Conservation (phyloP, 495 filamentous ascomycete species). For the Penicillium dipodomyicola region DNA sequence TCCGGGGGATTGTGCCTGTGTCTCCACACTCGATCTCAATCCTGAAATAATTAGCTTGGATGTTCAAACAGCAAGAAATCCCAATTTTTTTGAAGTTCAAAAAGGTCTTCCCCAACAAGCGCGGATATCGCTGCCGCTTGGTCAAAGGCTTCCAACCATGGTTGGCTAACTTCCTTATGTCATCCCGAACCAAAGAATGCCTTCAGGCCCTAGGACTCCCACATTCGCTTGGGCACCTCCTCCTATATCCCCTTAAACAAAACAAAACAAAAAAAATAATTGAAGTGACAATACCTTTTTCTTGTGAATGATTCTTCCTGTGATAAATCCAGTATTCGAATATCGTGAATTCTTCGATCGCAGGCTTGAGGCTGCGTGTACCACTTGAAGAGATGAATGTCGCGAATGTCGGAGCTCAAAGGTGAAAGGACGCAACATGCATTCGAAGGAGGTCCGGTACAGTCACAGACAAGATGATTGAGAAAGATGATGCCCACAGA, state of each 20-base stretch:
- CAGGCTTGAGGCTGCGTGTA: neutral
- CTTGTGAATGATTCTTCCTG: neutral
- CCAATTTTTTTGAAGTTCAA: no score
- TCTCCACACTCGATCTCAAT: conserved; percentile 6
- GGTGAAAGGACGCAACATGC: neutral
- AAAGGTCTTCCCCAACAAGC: neutral
- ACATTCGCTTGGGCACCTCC: neutral
- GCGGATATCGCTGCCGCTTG: conserved; percentile 3
- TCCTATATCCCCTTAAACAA: neutral
- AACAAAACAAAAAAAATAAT: neutral
- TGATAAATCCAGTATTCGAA: neutral
- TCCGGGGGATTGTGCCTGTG: neutral
- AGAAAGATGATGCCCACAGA: neutral
- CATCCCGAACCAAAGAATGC: conserved; percentile 17
- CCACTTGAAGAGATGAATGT: neutral
- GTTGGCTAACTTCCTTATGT: conserved; percentile 11
- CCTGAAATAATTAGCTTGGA: neutral
- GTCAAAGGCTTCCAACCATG: neutral
- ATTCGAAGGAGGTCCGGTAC: neutral
- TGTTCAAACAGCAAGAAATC: neutral
- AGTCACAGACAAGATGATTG: neutral
- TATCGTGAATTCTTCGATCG: neutral
- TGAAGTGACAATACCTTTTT: neutral
- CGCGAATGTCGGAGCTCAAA: neutral
- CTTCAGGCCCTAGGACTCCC: neutral